Percentiles rank a stretch among this genome's conserved stretches.
These are phyloP conservation scores for Lentinula lateritia DNA, from an alignment of 768 basidiomycete genomes.

Conservation along the genomic window DNA sequence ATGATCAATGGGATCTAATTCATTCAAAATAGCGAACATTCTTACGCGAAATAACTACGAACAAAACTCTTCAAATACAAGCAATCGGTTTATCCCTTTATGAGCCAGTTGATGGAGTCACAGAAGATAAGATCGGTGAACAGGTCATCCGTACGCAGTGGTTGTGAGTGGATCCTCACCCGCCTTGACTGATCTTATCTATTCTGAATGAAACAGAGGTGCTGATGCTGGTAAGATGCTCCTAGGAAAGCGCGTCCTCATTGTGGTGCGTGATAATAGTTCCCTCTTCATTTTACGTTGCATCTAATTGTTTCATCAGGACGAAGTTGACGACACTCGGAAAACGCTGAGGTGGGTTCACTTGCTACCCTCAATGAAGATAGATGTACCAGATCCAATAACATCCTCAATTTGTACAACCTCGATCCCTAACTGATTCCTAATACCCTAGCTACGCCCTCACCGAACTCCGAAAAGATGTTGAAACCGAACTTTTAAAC, in stretches of 20 bases:
- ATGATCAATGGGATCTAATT: background rate
- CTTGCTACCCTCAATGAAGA: background rate
- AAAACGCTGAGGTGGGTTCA: conserved; percentile 71
- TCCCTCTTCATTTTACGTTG: background rate
- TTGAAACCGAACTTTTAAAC: conserved; percentile 59
- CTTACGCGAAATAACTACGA: conserved; percentile 61
- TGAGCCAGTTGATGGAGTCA: conserved; percentile 77
- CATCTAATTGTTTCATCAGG: conserved; percentile 34
- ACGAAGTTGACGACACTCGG: conserved; percentile 85
- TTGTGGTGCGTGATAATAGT: conserved; percentile 55
- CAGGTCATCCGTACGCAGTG: conserved; percentile 96
- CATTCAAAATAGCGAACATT: conserved; percentile 63
- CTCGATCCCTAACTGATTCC: background rate
- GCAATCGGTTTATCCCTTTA: conserved; percentile 96
- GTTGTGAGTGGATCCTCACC: conserved; percentile 52
- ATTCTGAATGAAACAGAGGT: conserved; percentile 33
- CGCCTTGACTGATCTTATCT: no score
- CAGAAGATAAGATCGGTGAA: conserved; percentile 66
- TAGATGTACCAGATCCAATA: background rate
- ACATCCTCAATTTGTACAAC: background rate
- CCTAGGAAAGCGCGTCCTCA: conserved; percentile 75
- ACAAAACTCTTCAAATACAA: conserved; percentile 85
- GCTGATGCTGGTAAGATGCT: conserved; percentile 63
- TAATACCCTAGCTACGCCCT: conserved; percentile 69
- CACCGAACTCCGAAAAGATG: conserved; percentile 84